Evolutionary conservation across 1,284 basidiomycete species (phyloP).

Genomic region (Tylopilus orsonianus): DNA sequence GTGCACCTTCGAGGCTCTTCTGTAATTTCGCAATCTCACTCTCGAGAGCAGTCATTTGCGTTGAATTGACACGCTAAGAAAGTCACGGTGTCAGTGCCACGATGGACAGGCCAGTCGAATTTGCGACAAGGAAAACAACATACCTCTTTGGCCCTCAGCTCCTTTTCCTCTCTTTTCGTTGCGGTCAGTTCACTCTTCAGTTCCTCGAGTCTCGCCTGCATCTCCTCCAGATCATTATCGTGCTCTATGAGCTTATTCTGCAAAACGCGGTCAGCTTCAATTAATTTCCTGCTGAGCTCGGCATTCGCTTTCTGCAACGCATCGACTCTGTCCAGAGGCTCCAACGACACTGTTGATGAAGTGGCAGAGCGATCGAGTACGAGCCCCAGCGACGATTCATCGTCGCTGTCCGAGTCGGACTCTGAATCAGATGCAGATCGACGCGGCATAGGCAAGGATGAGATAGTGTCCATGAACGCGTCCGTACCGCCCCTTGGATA

Average conservation of each 20-base stretch:
- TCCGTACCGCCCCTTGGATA: conserved; percentile 27
- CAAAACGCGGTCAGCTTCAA: conserved; percentile 69
- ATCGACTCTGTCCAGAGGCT: conserved; percentile 65
- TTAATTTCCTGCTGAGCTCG: conserved; percentile 69
- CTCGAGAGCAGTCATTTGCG: conserved; percentile 71
- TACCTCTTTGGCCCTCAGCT: conserved; percentile 80
- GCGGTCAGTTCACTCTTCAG: conserved; percentile 67
- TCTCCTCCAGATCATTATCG: conserved; percentile 74
- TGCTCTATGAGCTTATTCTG: conserved; percentile 68
- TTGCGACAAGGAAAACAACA: conserved; percentile 16
- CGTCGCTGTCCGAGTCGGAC: conserved; percentile 52
- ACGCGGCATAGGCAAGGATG: conserved; percentile 42
- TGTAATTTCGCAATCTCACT: conserved; percentile 74
- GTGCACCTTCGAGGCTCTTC: conserved; percentile 68
- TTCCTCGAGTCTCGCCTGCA: conserved; percentile 74
- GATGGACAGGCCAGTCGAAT: neutral
- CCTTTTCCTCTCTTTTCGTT: conserved; percentile 86
- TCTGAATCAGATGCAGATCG: conserved; percentile 32
- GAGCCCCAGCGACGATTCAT: conserved; percentile 52
- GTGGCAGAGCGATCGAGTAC: conserved; percentile 56
- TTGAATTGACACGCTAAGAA: conserved; percentile 55
- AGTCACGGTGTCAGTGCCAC: conserved; percentile 4
- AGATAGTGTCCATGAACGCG: conserved; percentile 35
- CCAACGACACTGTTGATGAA: conserved; percentile 62
- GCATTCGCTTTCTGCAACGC: conserved; percentile 69